These are phyloP conservation scores for Salix brachista DNA, from an alignment of 345 rosid genomes.

Conservation along the genomic window DNA sequence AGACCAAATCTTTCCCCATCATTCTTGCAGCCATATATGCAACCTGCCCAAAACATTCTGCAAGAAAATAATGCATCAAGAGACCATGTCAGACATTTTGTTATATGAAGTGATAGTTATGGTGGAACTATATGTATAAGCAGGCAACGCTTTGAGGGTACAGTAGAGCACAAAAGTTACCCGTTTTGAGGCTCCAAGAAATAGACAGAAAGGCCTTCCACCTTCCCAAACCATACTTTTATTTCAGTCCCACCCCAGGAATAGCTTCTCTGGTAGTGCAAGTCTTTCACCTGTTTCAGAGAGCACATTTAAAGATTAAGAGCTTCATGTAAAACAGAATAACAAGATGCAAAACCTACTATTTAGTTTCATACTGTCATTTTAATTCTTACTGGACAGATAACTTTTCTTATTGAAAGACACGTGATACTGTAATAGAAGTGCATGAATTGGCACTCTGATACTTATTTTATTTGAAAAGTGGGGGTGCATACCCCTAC, in stretches of 20 bases:
- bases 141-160: not conserved
- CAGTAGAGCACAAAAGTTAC: conserved; percentile 34
- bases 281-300: conserved; percentile 63
- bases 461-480: too few species aligned
- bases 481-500: too few species aligned
- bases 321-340: not conserved
- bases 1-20: conserved; percentile 84
- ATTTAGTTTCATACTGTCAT: too few species aligned
- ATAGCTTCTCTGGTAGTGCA: conserved; percentile 56
- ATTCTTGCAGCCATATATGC: conserved; percentile 71
- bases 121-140: not conserved
- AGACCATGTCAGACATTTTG: not conserved
- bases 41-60: conserved; percentile 66
- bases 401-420: too few species aligned
- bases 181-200: conserved; percentile 88
- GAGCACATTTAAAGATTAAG: conserved; percentile 1
- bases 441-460: too few species aligned
- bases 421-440: too few species aligned
- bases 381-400: too few species aligned
- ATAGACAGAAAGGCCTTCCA: conserved; percentile 86
- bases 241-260: conserved; percentile 85
- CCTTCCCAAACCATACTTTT: conserved; percentile 87
- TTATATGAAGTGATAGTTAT: not conserved
- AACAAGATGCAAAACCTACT: too few species aligned
- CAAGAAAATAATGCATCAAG: conserved; percentile 11